Percentiles rank a stretch among this genome's conserved stretches.
Conservation (phyloP, 352 stramenopile genomes). For the Globisporangium viniferum region DNA sequence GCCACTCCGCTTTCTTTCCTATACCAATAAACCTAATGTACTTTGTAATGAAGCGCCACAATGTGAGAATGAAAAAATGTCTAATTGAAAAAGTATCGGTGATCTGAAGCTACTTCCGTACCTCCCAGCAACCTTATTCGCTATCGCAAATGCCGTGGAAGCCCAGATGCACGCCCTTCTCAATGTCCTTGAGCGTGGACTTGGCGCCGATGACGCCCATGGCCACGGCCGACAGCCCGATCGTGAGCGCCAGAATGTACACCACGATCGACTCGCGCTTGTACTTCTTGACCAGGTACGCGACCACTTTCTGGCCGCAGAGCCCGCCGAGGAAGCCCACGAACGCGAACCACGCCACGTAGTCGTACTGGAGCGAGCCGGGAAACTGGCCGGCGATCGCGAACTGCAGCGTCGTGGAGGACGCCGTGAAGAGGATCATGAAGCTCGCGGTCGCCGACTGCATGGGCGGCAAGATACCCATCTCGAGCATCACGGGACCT, state of each 20-base stretch:
- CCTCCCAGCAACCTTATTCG: slow-evolving; percentile 19
- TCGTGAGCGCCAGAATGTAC: slow-evolving; percentile 66
- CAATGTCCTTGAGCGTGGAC: slow-evolving; percentile 53
- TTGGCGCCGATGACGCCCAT: slow-evolving; percentile 70
- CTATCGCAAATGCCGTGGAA: slow-evolving; percentile 66
- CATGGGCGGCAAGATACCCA: slow-evolving; percentile 90
- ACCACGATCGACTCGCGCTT: slow-evolving; percentile 85
- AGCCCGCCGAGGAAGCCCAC: slow-evolving; percentile 87
- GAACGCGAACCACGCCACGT: slow-evolving; percentile 88
- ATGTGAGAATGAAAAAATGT: not conserved
- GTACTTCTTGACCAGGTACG: slow-evolving; percentile 90
- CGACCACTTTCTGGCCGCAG: slow-evolving; percentile 78
- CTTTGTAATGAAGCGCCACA: not conserved
- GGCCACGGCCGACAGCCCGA: slow-evolving; percentile 62
- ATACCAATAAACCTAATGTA: slow-evolving; percentile 3
- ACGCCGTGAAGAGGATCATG: slow-evolving; percentile 90
- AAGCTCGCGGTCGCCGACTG: slow-evolving; percentile 92
- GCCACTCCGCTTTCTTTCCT: not conserved
- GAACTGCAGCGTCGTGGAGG: slow-evolving; percentile 91
- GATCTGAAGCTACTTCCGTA: not conserved
- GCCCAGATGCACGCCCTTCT: slow-evolving; percentile 56
- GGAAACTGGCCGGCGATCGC: slow-evolving; percentile 79
- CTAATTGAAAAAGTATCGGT: not conserved
- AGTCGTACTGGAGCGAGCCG: slow-evolving; percentile 84
- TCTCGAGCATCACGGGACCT: slow-evolving; percentile 96